phyloP scores from a whole-genome alignment of 169 alveolate genomes.

The Plasmodium sp. region DNA sequence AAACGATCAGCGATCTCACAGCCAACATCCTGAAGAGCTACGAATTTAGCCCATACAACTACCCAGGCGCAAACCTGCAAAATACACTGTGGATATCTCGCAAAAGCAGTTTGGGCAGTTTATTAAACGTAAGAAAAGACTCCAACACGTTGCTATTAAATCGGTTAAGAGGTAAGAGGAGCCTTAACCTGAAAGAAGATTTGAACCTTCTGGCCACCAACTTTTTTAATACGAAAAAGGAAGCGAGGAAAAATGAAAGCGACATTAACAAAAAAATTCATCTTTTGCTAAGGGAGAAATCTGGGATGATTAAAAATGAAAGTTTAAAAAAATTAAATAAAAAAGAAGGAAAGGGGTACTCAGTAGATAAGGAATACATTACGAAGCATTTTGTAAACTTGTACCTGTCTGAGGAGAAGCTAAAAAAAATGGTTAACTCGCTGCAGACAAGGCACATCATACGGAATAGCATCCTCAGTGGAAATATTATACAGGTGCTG shows the following conservation, averaged over 20 bases:
- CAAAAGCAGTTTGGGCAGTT: conserved; percentile 41
- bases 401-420: conserved; percentile 61
- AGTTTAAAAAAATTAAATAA: conserved; percentile 30
- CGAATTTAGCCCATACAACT: conserved; percentile 10
- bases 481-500: conserved; percentile 58
- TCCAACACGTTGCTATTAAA: conserved; percentile 28
- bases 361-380: conserved; percentile 44
- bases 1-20: not conserved
- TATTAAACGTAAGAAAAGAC: conserved; percentile 54
- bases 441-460: conserved; percentile 54
- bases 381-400: conserved; percentile 46
- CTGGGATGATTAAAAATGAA: conserved; percentile 29
- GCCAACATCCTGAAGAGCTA: conserved; percentile 17
- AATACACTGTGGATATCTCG: conserved; percentile 35
- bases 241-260: conserved; percentile 33
- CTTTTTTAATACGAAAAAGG: conserved; percentile 45
- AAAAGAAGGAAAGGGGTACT: conserved; percentile 18
- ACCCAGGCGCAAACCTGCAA: not conserved
- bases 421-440: conserved; percentile 42
- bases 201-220: conserved; percentile 5
- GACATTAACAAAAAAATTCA: conserved; percentile 63
- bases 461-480: conserved; percentile 32
- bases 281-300: conserved; percentile 18
- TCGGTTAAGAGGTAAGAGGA: conserved; percentile 65
- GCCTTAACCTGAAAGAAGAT: conserved; percentile 52